phyloP scores from a whole-genome alignment of 179 eudicot genomes.

The Amaranthus tricolor region DNA sequence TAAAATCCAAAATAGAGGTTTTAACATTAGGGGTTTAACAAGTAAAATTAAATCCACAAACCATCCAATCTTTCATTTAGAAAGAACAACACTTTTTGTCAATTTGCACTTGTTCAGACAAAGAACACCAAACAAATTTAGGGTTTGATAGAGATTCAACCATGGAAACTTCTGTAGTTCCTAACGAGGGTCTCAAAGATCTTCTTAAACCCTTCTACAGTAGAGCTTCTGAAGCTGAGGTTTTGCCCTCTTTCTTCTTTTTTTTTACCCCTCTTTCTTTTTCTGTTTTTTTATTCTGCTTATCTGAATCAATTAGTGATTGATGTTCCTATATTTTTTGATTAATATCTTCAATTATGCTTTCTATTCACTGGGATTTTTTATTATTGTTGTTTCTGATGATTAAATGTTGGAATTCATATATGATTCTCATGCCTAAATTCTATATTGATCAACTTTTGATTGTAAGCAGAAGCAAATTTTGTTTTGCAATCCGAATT shows the following conservation, averaged over 20 bases:
- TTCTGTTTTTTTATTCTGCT: background rate
- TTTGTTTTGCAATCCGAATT: background rate
- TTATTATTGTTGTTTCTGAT: background rate
- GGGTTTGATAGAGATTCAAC: conserved; percentile 16
- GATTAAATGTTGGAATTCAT: background rate
- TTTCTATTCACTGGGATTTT: background rate
- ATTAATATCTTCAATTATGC: background rate
- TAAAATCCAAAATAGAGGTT: no score
- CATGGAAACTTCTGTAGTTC: conserved; percentile 28
- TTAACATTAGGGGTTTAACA: no score
- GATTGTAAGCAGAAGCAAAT: background rate
- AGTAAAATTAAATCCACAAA: no score
- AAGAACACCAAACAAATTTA: background rate
- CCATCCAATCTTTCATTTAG: no score
- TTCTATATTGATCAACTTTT: background rate
- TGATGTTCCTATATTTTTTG: background rate
- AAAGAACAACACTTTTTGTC: no score
- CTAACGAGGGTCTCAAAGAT: conserved; percentile 35
- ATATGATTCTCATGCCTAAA: background rate
- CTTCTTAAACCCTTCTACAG: conserved; percentile 42
- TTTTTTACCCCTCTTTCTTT: background rate
- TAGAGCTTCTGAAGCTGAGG: conserved; percentile 47
- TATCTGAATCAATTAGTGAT: background rate
- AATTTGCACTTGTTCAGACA: no score
- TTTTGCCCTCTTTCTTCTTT: background rate